phyloP scores from a whole-genome alignment of 768 basidiomycete genomes.

The Panellus pusillus region DNA sequence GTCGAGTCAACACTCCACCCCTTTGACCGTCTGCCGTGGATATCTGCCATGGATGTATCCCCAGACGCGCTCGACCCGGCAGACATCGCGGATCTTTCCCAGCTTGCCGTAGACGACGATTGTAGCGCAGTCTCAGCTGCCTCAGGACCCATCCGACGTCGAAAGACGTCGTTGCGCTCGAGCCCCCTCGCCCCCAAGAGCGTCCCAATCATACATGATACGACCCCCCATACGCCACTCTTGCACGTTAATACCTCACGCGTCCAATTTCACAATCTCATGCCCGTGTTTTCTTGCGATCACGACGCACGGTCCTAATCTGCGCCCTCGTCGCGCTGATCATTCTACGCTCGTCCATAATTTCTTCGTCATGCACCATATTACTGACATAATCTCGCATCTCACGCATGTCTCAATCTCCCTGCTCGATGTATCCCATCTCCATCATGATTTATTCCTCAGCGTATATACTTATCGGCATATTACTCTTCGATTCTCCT shows the following conservation, averaged over 20 bases:
- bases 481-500: conserved; percentile 13
- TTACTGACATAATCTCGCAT: conserved; percentile 14
- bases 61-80: conserved; percentile 41
- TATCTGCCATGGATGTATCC: conserved; percentile 53
- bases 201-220: conserved; percentile 18
- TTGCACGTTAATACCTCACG: conserved; percentile 47
- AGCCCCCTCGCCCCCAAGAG: conserved; percentile 41
- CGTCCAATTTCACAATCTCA: conserved; percentile 58
- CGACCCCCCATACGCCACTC: conserved; percentile 31
- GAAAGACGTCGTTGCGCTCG: conserved; percentile 53
- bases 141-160: conserved; percentile 58
- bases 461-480: conserved; percentile 15
- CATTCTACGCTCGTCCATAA: conserved; percentile 23
- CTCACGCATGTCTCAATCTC: conserved; percentile 2
- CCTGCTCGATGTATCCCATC: conserved; percentile 18
- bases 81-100: conserved; percentile 69
- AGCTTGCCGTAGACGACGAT: conserved; percentile 37
- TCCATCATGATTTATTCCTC: conserved; percentile 16
- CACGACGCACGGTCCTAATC: conserved; percentile 27
- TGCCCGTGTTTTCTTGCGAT: conserved; percentile 54
- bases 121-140: conserved; percentile 26
- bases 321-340: conserved; percentile 31
- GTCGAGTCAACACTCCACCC: conserved; percentile 35
- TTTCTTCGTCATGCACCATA: conserved; percentile 15
- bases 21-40: conserved; percentile 72